Evolutionary conservation across 495 filamentous ascomycete genomes (phyloP).

Genomic region (Penicillium cinerascens): DNA sequence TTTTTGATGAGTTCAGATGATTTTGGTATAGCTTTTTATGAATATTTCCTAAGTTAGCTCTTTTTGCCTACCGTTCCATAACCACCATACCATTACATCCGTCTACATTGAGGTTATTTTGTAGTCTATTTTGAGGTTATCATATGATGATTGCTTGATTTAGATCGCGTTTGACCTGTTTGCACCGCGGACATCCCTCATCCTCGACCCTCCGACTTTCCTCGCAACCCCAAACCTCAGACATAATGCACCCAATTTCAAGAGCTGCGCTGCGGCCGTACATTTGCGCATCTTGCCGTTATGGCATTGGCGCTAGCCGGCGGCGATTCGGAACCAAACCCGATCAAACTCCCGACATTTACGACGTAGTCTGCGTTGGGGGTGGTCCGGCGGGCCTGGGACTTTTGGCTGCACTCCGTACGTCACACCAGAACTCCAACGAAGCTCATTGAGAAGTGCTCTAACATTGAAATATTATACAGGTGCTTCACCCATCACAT

Average conservation of each 20-base stretch:
- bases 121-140: background rate
- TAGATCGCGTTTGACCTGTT: conserved; percentile 25
- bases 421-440: conserved; percentile 21
- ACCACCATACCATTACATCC: conserved; percentile 21
- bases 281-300: conserved; percentile 41
- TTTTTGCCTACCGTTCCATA: conserved; percentile 19
- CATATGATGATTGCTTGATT: background rate
- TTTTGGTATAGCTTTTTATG: conserved; percentile 18
- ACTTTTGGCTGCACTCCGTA: conserved; percentile 82
- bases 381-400: conserved; percentile 95
- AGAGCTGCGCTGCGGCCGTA: conserved; percentile 36
- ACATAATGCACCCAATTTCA: conserved; percentile 37
- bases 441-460: background rate
- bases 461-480: background rate
- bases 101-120: background rate
- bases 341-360: conserved; percentile 51
- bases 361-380: conserved; percentile 93
- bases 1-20: conserved; percentile 2
- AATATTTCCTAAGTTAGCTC: conserved; percentile 15
- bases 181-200: conserved; percentile 11
- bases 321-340: conserved; percentile 30
- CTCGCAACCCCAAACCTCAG: conserved; percentile 5
- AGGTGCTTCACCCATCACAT: conserved; percentile 69
- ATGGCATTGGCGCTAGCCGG: conserved; percentile 23
- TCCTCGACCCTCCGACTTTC: conserved; percentile 14